Evolutionary conservation across 2,329 filamentous ascomycete genomes (phyloP).

Genomic region (Colletotrichum sp.): DNA sequence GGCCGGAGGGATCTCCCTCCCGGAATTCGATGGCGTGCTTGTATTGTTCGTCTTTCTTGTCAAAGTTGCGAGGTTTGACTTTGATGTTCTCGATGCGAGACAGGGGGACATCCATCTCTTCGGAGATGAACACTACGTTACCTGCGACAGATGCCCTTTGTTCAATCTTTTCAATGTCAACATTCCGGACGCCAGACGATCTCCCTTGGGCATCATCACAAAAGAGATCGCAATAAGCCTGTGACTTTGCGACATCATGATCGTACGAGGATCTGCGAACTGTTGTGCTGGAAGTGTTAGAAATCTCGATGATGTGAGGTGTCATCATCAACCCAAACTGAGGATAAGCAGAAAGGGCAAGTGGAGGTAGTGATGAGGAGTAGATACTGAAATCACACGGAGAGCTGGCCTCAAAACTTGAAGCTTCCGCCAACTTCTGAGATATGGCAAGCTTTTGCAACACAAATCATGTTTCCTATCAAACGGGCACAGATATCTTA

Average conservation of each 20-base stretch:
- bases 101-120: not conserved
- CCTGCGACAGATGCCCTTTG: not conserved
- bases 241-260: not conserved
- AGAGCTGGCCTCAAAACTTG: not conserved
- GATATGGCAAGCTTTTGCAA: not conserved
- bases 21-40: not conserved
- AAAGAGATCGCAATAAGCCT: not conserved
- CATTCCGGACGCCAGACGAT: not conserved
- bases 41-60: not conserved
- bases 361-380: not conserved
- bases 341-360: not conserved
- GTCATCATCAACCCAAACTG: not conserved
- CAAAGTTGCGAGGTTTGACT: not conserved
- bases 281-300: not conserved
- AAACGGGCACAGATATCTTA: not conserved
- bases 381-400: not conserved
- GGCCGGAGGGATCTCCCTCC: not conserved
- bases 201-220: not conserved
- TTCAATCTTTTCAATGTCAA: not conserved
- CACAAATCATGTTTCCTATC: not conserved
- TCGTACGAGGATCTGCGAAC: not conserved
- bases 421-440: not conserved
- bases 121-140: not conserved
- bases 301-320: not conserved
- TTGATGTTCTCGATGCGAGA: not conserved